These are phyloP conservation scores for Exophiala mesophila DNA, from an alignment of 2,329 filamentous ascomycete genomes.

Conservation along the genomic window DNA sequence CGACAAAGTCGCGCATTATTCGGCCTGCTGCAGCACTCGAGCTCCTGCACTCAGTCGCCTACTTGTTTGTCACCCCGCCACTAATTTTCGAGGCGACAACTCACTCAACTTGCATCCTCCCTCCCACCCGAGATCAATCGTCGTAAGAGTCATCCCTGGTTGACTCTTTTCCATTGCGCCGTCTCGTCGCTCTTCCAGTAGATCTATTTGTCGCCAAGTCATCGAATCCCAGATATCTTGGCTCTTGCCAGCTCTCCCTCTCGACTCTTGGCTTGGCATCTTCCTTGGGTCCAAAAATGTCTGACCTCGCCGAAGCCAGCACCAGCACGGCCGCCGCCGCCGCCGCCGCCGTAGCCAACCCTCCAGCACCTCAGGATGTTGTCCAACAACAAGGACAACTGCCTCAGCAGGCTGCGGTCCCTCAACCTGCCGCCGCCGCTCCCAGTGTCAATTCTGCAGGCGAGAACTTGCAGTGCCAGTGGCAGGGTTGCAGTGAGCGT, in stretches of 20 bases:
- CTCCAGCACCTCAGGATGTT: conserved; percentile 18
- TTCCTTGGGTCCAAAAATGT: conserved; percentile 9
- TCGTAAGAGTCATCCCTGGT: not conserved
- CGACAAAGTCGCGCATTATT: not conserved
- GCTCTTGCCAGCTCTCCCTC: conserved; percentile 2
- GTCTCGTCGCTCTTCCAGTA: not conserved
- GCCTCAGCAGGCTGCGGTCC: conserved; percentile 14
- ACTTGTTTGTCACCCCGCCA: not conserved
- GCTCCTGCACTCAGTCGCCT: too few species aligned
- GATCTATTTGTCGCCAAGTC: conserved; percentile 8
- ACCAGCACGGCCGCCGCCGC: conserved; percentile 11
- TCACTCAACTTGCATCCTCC: not conserved
- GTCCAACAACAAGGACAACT: conserved; percentile 19
- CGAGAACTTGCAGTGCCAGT: conserved; percentile 52
- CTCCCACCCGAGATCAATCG: not conserved
- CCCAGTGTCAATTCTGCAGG: conserved; percentile 25
- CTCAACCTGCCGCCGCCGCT: conserved; percentile 17
- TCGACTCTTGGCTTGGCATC: conserved; percentile 5
- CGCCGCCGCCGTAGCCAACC: conserved; percentile 6
- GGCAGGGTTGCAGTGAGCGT: conserved; percentile 59
- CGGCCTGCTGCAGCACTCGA: not conserved
- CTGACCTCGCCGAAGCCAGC: conserved; percentile 21
- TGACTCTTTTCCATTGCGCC: not conserved
- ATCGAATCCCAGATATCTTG: conserved; percentile 8
- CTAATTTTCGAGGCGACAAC: not conserved